A percentile compares a stretch with the other conserved stretches of the same genome.
These are phyloP conservation scores for Tolypocladium guangdongense DNA, from an alignment of 2,329 filamentous ascomycete genomes.

Conservation along the genomic window DNA sequence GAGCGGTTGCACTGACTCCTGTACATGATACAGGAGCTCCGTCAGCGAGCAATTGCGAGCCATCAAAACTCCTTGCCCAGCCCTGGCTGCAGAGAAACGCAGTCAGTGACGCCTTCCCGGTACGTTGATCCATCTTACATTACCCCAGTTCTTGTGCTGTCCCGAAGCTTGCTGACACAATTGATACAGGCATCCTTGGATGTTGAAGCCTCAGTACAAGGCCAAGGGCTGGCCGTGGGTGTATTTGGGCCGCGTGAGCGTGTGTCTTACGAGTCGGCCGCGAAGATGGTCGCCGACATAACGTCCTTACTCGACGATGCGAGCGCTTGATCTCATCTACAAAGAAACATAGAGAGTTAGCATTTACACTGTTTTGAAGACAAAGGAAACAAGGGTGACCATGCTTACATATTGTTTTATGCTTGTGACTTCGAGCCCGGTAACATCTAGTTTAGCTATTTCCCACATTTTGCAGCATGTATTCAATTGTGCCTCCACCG, in stretches of 20 bases:
- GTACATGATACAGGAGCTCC: not conserved
- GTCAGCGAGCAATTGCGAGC: not conserved
- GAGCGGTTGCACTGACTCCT: not conserved
- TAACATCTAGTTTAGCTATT: not conserved
- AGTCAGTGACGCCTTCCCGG: conserved; percentile 15
- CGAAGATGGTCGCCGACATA: conserved; percentile 14
- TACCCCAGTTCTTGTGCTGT: not conserved
- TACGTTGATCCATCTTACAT: conserved; percentile 7
- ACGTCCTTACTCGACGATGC: conserved; percentile 7
- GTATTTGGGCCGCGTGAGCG: conserved; percentile 24
- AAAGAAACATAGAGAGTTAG: not conserved
- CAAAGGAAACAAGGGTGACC: not conserved
- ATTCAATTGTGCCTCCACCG: too few species aligned
- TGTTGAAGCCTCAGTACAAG: conserved; percentile 26
- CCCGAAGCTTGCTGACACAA: not conserved
- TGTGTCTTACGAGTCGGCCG: conserved; percentile 15
- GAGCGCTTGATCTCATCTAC: not conserved
- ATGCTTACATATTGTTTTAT: not conserved
- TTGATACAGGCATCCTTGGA: conserved; percentile 25
- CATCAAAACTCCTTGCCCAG: conserved; percentile 1
- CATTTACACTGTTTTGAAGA: not conserved
- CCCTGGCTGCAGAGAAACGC: conserved; percentile 11
- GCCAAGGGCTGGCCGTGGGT: conserved; percentile 24
- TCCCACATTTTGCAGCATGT: not conserved
- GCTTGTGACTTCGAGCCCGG: not conserved